phyloP scores from a whole-genome alignment of 495 filamentous ascomycete genomes.

The Cudoniella acicularis region DNA sequence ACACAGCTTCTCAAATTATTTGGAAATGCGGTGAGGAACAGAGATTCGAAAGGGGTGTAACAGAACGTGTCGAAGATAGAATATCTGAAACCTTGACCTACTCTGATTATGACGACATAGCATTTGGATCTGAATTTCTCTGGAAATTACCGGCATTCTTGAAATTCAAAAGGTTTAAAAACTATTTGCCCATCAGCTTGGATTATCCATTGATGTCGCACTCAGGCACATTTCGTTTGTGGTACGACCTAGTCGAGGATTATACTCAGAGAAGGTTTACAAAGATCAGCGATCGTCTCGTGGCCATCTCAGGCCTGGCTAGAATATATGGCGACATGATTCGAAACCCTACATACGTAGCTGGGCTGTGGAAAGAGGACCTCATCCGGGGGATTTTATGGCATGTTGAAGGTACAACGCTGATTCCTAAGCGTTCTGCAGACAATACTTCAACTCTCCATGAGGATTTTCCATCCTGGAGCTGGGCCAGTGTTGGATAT shows the following conservation, averaged over 20 bases:
- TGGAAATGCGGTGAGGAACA: slow-evolving; percentile 20
- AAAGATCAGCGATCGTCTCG: slow-evolving; percentile 18
- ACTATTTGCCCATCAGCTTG: slow-evolving; percentile 14
- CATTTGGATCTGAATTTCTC: slow-evolving; percentile 18
- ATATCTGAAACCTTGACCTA: slow-evolving; percentile 15
- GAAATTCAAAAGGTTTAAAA: slow-evolving; percentile 17
- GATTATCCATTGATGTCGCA: slow-evolving; percentile 18
- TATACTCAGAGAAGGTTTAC: slow-evolving; percentile 17
- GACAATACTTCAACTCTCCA: slow-evolving; percentile 11
- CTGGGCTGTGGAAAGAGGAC: slow-evolving; percentile 21
- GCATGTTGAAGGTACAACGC: slow-evolving; percentile 15
- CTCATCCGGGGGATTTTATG: slow-evolving; percentile 16
- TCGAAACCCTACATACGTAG: slow-evolving; percentile 18
- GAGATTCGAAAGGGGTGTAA: slow-evolving; percentile 23
- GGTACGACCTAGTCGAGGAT: slow-evolving; percentile 19
- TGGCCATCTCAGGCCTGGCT: slow-evolving; percentile 19
- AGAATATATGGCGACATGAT: slow-evolving; percentile 15
- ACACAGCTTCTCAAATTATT: slow-evolving; percentile 21
- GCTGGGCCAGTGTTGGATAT: slow-evolving; percentile 15
- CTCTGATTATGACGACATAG: slow-evolving; percentile 13
- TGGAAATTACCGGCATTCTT: slow-evolving; percentile 13
- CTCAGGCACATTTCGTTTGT: slow-evolving; percentile 15
- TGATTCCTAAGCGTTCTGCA: slow-evolving; percentile 7
- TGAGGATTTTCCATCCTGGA: slow-evolving; percentile 15
- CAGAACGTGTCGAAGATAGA: slow-evolving; percentile 15